Base-by-base conservation (phyloP, 2,329 filamentous ascomycete genomes). In the Sarocladium kiliense region DNA sequence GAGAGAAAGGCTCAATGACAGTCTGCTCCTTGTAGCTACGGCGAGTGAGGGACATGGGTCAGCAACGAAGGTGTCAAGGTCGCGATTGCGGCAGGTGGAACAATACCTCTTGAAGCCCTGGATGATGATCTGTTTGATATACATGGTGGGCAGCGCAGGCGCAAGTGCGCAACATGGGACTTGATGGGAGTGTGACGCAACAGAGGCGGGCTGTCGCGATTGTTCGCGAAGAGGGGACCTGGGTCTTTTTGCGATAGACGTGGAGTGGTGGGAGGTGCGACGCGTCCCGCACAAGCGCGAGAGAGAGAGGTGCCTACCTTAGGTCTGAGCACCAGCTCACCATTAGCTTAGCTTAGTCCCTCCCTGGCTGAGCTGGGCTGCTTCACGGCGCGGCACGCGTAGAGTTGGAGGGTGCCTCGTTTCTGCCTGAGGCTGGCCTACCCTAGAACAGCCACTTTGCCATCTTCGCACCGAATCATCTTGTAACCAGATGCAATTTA, bases 41-140 rank as follows among this genome's bases (percentile, higher is more conserved):
- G 9, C n/a, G 27, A 21, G 47, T 9, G 12, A 12, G 10, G 11
- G 11, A 51, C 47, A 34, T 25, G 12, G 44, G 57, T 68, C 55
- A 62, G 58, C 58, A 57, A 64, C 58, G 61, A 58, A 56, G 41
- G 10, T 23, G 49, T 36, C n/a, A 37, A 51, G 23, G 25, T 12
- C 3, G 26, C 12, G 53, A 54, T 21, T 32, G n/a, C 56, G 50
- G 58, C 53, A 49, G 51, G 54, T 44, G 55, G 39, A 54, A 56
- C 67, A 74, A 63, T 73, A 95, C 91, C 91, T 97, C 77, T 99
- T 99, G 77, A 99, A 99, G 85, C 94, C 94, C 74, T 99, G 94
- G 70, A 99, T 97, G 73, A 97, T 97, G 72, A 97, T 97, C 78
- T 99, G 94, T 74, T 99, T 99, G 82, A 99, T 97, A 78, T 95